phyloP scores from a whole-genome alignment of 352 stramenopile genomes.

The Phytopythium boreale region DNA sequence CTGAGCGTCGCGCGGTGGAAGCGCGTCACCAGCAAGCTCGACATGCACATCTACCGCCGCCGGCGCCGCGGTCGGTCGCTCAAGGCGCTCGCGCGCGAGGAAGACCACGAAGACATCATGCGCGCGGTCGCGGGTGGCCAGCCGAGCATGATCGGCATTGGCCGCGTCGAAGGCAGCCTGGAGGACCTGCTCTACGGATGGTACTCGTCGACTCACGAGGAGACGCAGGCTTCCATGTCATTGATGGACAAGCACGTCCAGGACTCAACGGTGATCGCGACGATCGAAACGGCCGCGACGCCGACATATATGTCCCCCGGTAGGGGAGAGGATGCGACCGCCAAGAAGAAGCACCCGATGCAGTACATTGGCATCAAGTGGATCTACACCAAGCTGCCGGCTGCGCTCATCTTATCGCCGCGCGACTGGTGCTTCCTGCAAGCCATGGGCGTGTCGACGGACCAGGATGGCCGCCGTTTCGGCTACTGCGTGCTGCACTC shows the following conservation, averaged over 20 bases:
- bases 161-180: constrained; percentile 17
- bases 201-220: constrained; percentile 18
- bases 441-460: constrained; percentile 23
- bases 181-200: constrained; percentile 22
- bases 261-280: constrained; percentile 21
- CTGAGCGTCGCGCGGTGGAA: constrained; percentile 51
- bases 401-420: constrained; percentile 21
- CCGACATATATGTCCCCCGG: constrained; percentile 3
- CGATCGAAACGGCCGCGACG: constrained; percentile 16
- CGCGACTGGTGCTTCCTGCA: constrained; percentile 35
- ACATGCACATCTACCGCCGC: constrained; percentile 45
- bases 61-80: constrained; percentile 20
- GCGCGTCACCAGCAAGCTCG: constrained; percentile 27
- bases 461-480: constrained; percentile 19
- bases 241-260: constrained; percentile 19
- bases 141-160: constrained; percentile 18
- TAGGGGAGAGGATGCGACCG: neutral
- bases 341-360: constrained; percentile 23
- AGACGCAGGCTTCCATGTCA: constrained; percentile 15
- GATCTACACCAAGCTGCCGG: constrained; percentile 19
- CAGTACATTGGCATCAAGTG: constrained; percentile 41
- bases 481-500: constrained; percentile 35
- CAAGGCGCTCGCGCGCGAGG: constrained; percentile 22
- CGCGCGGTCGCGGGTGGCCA: constrained; percentile 22
- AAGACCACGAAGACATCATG: constrained; percentile 20